These are phyloP conservation scores for Asterella californica DNA, from an alignment of 225 moss, liverwort and hornwort genomes.

Conservation along the genomic window DNA sequence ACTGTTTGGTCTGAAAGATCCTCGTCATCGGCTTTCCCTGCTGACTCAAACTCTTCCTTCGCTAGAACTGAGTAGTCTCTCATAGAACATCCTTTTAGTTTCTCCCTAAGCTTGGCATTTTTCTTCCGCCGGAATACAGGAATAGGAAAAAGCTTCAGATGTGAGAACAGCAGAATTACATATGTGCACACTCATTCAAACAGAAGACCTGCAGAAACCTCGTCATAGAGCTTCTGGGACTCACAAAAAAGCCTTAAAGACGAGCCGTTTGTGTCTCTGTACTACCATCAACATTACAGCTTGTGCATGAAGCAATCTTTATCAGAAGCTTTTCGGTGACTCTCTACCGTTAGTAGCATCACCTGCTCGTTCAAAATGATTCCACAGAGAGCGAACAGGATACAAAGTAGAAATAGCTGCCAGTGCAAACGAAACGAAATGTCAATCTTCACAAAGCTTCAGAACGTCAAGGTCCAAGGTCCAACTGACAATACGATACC, in stretches of 20 bases:
- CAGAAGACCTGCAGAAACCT: not conserved
- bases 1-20: constrained; percentile 18
- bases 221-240: too few relatives aligned
- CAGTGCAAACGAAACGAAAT: not conserved
- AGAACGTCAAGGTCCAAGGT: not conserved
- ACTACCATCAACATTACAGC: not conserved
- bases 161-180: not conserved
- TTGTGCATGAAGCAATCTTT: not conserved
- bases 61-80: not conserved
- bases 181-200: not conserved
- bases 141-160: not conserved
- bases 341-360: constrained; percentile 34
- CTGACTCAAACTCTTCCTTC: constrained; percentile 8
- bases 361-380: constrained; percentile 35
- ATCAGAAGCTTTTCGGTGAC: not conserved
- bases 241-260: too few relatives aligned
- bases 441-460: not conserved
- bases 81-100: constrained; percentile 28
- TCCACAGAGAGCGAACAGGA: constrained; percentile 28
- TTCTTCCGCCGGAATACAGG: constrained; percentile 26
- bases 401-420: constrained; percentile 31
- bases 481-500: not conserved
- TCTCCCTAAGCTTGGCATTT: constrained; percentile 29
- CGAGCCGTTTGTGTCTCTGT: too few relatives aligned
- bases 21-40: constrained; percentile 9